Evolutionary conservation across 192 early-diverging fungal genomes (phyloP), one percentile per base, ranked within the genome.

Genomic region (Phycomyces nitens): DNA sequence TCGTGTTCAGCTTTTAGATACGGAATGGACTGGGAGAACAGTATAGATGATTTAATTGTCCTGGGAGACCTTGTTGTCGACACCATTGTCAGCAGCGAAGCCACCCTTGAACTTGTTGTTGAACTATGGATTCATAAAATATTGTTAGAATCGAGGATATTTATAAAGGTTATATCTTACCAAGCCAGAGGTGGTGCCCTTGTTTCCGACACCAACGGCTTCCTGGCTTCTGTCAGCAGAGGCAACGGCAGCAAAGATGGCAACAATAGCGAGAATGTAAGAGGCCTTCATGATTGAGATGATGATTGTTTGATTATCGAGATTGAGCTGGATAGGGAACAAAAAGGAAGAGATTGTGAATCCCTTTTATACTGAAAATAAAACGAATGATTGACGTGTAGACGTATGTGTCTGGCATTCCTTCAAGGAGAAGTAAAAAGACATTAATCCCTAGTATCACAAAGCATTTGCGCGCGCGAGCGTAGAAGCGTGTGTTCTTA

Each of bases 201-300:
- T 29, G 26, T 54, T 54, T 14, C 53, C 53, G 14, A 54, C 5
- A 22, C 2, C 53, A 5, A 23, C 12, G 23, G 53, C 21, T 22
- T 11, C 16, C 12, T 54, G 53, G 53, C 11, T 22, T 14, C 26
- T 54, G 11, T 21, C 53, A 54, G 53, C 53, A 21, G 53, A 54
- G 53, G 22, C 53, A 29, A 21, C 26, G 23, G 53, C 53, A 54
- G 26, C 53, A 20, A 54, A 54, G 23, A 54, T 21, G 23, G 53
- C 53, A 24, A 54, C 26, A 12, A 29, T n/a, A 54, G 53, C 53
- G 53, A 54, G 21, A 29, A 54, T 54, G 53, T 26, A 26, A 29
- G 53, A 54, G 53, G 26, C 21, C 53, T 54, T 54, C 53, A 54
- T 54, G 53, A 54, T 54, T 54, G 23, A 26, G 26, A 54, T 54